Evolutionary conservation across 441 rosid species (phyloP).

Genomic region (Euphorbia neoarborescens): DNA sequence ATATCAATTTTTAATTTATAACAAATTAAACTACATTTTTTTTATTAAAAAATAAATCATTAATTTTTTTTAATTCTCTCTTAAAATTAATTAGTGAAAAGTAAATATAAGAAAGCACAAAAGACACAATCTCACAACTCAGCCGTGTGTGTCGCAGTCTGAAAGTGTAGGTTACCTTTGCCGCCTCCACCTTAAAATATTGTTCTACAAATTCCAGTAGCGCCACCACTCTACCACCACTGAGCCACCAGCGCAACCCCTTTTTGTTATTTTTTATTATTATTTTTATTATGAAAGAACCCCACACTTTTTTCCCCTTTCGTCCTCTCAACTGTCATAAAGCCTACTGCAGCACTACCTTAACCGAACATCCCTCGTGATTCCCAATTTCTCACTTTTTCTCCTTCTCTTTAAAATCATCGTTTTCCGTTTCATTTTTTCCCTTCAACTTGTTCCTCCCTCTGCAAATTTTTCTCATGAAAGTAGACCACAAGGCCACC

Average conservation of each 20-base stretch:
- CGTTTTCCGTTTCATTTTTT: too few species aligned
- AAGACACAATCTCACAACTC: too few species aligned
- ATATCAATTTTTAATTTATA: too few species aligned
- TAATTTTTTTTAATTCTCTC: too few species aligned
- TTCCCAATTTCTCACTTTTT: conserved; percentile 8
- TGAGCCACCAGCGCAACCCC: conserved; percentile 19
- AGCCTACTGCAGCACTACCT: conserved; percentile 8
- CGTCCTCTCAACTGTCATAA: conserved; percentile 24
- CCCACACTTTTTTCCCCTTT: neutral
- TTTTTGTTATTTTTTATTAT: too few species aligned
- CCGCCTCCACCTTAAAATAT: conserved; percentile 16
- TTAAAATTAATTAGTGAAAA: neutral
- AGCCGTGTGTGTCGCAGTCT: neutral
- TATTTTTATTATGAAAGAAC: neutral
- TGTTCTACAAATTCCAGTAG: conserved; percentile 23
- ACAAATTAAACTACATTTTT: too few species aligned
- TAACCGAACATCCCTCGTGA: conserved; percentile 25
- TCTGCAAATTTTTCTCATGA: conserved; percentile 23
- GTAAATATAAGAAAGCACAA: neutral
- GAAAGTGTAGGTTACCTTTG: neutral
- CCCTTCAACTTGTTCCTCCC: neutral
- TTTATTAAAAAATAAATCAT: too few species aligned
- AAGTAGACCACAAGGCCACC: conserved; percentile 24
- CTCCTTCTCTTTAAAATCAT: neutral
- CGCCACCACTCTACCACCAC: conserved; percentile 10